Base-by-base conservation (phyloP, 2,329 filamentous ascomycete genomes). In the Periconia sp. region DNA sequence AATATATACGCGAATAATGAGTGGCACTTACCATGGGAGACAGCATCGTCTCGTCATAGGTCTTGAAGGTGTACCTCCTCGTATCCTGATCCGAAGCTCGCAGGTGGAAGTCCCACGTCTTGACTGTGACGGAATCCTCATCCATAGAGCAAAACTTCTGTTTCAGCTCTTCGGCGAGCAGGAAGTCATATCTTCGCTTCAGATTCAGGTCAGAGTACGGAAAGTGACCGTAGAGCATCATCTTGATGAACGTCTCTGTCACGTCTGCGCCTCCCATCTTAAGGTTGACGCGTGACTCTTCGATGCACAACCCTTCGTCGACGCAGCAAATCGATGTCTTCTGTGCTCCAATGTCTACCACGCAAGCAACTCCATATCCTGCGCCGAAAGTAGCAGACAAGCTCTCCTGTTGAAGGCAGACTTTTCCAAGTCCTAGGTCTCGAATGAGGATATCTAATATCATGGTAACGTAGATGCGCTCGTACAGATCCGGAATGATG, bases 281-380 rank as follows among this genome's bases (percentile, higher is more conserved):
- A 53, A 99, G 75, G 67, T 97, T 97, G 65, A 99, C 83, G 12
- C 94, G 84, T 12, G 94, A 99, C 65, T 96, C 92, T 52, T 97
- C 94, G 18, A 96, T 82, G 63, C 89, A 91, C 72, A 99, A 87
- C 2, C 94, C 94, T 68, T 99, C 94, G 61, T 99, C 94, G 9
- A 99, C 92, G 57, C 94, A 99, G 50, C 92, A 92, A 22, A 99
- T 88, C 0, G 94, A 95, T 1, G 94, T 97, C 78, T 99, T 99
- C 66, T 97, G 91, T 1, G 94, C 92, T 10, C 94, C 94, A 43
- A 99, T 87, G 66, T 99, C 94, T 9, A 99, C 91, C 42, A 99
- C 91, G 59, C 94, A 99, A 15, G 90, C 88, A 50, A 89, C 90
- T 1, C 92, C 95, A 63, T 95, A 96, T 6, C 94, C 94, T 4